A percentile compares a stretch with the other conserved stretches of the same genome.
phyloP scores from a whole-genome alignment of 2,329 filamentous ascomycete species.

The Fusarium camptoceras region DNA sequence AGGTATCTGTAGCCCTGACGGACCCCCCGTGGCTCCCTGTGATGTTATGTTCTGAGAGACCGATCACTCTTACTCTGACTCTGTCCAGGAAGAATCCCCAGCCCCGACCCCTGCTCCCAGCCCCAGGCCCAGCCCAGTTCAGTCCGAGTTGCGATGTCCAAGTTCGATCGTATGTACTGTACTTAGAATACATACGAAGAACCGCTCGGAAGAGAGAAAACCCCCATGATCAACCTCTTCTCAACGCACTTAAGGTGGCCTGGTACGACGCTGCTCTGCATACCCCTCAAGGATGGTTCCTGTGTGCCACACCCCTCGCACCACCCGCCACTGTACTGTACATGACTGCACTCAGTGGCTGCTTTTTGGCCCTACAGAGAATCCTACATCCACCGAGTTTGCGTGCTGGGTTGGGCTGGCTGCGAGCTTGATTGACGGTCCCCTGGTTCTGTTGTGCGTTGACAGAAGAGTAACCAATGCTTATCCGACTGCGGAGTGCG shows the following conservation, averaged over 20 bases:
- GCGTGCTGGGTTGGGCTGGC: slow-evolving; percentile 21
- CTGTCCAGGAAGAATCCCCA: slow-evolving; percentile 33
- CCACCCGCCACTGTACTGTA: slow-evolving; percentile 39
- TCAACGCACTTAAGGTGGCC: slow-evolving; percentile 38
- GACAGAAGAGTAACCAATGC: slow-evolving; percentile 47
- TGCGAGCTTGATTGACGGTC: slow-evolving; percentile 37
- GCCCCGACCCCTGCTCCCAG: slow-evolving; percentile 17
- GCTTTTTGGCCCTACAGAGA: slow-evolving; percentile 40
- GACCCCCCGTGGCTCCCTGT: slow-evolving; percentile 37
- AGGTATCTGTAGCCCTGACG: slow-evolving; percentile 23
- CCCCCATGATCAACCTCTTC: slow-evolving; percentile 45
- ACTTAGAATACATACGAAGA: slow-evolving; percentile 19
- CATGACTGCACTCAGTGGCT: neutral
- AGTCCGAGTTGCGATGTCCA: slow-evolving; percentile 18
- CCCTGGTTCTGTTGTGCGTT: slow-evolving; percentile 44
- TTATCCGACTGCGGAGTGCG: slow-evolving; percentile 41
- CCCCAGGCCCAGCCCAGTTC: slow-evolving; percentile 5
- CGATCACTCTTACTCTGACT: slow-evolving; percentile 15
- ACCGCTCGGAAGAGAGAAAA: slow-evolving; percentile 35
- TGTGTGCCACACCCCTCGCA: slow-evolving; percentile 45
- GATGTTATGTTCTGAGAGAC: slow-evolving; percentile 30
- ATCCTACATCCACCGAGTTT: slow-evolving; percentile 44
- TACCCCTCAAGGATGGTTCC: slow-evolving; percentile 43
- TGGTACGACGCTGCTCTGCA: slow-evolving; percentile 51
- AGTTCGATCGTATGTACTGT: neutral